Conservation (phyloP, 441 rosid genomes). For the Iberis amara region DNA sequence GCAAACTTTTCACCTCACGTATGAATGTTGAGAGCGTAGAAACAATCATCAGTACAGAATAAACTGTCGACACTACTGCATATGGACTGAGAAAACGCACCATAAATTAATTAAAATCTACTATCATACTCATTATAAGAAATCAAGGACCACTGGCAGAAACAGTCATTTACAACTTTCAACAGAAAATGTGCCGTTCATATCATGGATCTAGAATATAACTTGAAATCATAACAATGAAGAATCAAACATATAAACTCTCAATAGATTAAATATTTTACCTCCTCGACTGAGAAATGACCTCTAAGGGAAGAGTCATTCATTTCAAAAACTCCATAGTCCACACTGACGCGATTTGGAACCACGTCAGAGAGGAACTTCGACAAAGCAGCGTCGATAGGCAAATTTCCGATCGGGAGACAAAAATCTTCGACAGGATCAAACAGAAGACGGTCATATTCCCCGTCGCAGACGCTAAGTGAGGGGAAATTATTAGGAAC, state of each 20-base stretch:
- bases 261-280: slow-evolving; percentile 1
- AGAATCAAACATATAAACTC: not conserved
- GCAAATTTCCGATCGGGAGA: slow-evolving; percentile 34
- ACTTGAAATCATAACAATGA: not conserved
- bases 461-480: slow-evolving; percentile 24
- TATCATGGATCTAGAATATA: slow-evolving; percentile 7
- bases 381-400: slow-evolving; percentile 52
- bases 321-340: slow-evolving; percentile 29
- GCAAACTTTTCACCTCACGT: slow-evolving; percentile 2
- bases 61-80: not conserved
- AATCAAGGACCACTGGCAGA: slow-evolving; percentile 1
- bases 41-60: slow-evolving; percentile 8
- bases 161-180: not conserved
- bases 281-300: slow-evolving; percentile 23
- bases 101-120: not conserved
- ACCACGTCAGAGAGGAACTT: slow-evolving; percentile 48
- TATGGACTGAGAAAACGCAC: too few species aligned
- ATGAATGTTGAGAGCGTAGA: slow-evolving; percentile 11
- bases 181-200: slow-evolving; percentile 2
- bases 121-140: slow-evolving; percentile 22
- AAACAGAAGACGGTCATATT: slow-evolving; percentile 32
- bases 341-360: slow-evolving; percentile 44
- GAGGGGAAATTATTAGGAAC: slow-evolving; percentile 40
- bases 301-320: not conserved
- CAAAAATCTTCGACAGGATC: slow-evolving; percentile 28